Evolutionary conservation across 108 stramenopile genomes (phyloP).

Genomic region (Phaeodactylum tricornutum): DNA sequence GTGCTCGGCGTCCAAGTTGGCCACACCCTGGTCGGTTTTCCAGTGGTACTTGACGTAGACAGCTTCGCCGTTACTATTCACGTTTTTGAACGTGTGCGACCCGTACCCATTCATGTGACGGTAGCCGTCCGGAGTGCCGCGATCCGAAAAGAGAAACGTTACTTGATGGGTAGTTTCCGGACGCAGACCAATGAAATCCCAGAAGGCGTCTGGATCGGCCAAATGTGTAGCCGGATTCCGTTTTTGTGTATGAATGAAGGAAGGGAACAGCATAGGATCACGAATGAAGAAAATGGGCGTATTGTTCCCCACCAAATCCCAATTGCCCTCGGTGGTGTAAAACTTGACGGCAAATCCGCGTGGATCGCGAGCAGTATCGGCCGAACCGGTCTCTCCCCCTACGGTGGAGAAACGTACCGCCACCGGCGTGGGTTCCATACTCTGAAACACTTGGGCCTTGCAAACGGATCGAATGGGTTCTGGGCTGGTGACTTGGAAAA

Average conservation of each 20-base stretch:
- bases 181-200: constrained; percentile 64
- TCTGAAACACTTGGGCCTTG: constrained; percentile 41
- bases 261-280: constrained; percentile 58
- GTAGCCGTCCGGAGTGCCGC: constrained; percentile 49
- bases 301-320: constrained; percentile 68
- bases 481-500: constrained; percentile 40
- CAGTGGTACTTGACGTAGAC: constrained; percentile 67
- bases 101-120: constrained; percentile 63
- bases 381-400: constrained; percentile 48
- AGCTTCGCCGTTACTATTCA: constrained; percentile 35
- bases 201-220: constrained; percentile 50
- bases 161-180: constrained; percentile 45
- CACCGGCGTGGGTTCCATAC: constrained; percentile 41
- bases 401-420: constrained; percentile 55
- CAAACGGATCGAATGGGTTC: constrained; percentile 17
- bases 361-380: constrained; percentile 58
- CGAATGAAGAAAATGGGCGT: constrained; percentile 69
- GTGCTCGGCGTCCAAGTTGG: constrained; percentile 35
- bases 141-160: constrained; percentile 42
- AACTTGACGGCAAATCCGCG: constrained; percentile 64
- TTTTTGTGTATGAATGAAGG: constrained; percentile 72
- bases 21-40: constrained; percentile 67
- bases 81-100: constrained; percentile 59
- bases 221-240: constrained; percentile 52
- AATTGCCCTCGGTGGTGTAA: constrained; percentile 63